Evolutionary conservation across 208 protist species (phyloP), one percentile per base, ranked within the genome.

Genomic region (Novymonas esmeraldas): DNA sequence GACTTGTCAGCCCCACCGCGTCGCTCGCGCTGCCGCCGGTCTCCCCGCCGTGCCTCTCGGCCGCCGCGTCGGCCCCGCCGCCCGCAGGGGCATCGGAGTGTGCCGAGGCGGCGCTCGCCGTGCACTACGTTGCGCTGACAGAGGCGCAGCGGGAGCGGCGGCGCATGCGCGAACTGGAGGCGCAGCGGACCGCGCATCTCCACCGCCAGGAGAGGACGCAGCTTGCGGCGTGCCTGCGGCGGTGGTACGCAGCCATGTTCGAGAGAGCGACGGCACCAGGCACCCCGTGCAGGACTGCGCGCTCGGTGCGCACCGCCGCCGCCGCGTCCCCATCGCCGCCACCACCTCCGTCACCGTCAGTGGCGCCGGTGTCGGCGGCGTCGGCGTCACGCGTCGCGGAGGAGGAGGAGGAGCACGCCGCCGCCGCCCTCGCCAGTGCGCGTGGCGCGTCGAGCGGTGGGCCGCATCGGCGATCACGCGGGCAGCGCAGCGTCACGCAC

Each of bases 221-320:
- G 33, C 44, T 87, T 34, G 58, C 72, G 46, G 16, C 14, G 10
- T 91, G 73, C 34, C 26, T 91, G 3, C 85, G 79, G n/a, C 70
- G 60, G 16, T 91, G 85, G 85, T 91, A 84, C 57, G 72, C 58
- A 41, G 26, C 49, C 2, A 88, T 91, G 85, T 88, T 91, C 76
- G 29, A 76, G 24, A 54, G 58, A 28, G 69, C 75, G 11, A 72
- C 68, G n/a, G 39, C 73, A 11, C 13, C 36, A 11, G 33, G 24
- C 45, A 33, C 38, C 39, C n/a, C n/a, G n/a, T n/a, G n/a, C n/a
- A n/a, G n/a, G n/a, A n/a, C n/a, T n/a, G n/a, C n/a, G n/a, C n/a
- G n/a, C n/a, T n/a, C n/a, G n/a, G 13, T 6, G 34, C 10, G 4
- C 33, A 10, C 11, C 54, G 13, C 44, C 11, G 9, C 20, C n/a